A percentile compares a stretch with the other conserved stretches of the same genome.
phyloP scores from a whole-genome alignment of 2,329 filamentous ascomycete species.

The Ophiognomonia clavigignenti-juglandacearum region DNA sequence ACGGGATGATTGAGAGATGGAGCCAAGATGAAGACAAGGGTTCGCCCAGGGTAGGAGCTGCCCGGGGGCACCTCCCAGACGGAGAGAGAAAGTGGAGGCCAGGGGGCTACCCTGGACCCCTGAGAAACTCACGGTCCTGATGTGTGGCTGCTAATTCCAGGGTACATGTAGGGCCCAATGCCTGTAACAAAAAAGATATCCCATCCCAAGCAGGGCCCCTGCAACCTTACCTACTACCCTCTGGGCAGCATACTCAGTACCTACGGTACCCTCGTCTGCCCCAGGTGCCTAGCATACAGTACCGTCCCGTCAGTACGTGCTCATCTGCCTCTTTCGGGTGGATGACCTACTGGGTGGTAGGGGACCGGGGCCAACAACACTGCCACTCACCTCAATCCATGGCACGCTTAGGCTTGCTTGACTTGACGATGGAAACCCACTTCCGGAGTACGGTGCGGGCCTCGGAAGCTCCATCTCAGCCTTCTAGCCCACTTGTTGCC shows the following conservation, averaged over 20 bases:
- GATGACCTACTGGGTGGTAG: too few relatives aligned
- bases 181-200: conserved; percentile 27
- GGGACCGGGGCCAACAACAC: conserved; percentile 2
- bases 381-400: too few relatives aligned
- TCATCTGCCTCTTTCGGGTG: too few relatives aligned
- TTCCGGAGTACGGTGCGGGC: not conserved
- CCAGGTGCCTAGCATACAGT: conserved; percentile 3
- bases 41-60: conserved; percentile 31
- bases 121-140: conserved; percentile 25
- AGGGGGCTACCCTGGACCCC: conserved; percentile 31
- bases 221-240: not conserved
- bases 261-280: not conserved
- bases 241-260: not conserved
- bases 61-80: conserved; percentile 11
- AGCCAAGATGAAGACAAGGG: conserved; percentile 32
- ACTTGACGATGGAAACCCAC: not conserved
- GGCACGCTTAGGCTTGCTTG: too few relatives aligned
- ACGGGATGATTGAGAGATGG: conserved; percentile 38
- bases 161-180: conserved; percentile 24
- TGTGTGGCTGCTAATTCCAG: conserved; percentile 35
- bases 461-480: not conserved
- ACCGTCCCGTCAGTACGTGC: too few relatives aligned
- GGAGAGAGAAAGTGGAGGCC: conserved; percentile 28
- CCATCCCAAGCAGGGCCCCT: conserved; percentile 21
- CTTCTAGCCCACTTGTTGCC: too few relatives aligned